Evolutionary conservation across 176 grass and related monocot species (phyloP).

Genomic region (Oryza brachyantha): DNA sequence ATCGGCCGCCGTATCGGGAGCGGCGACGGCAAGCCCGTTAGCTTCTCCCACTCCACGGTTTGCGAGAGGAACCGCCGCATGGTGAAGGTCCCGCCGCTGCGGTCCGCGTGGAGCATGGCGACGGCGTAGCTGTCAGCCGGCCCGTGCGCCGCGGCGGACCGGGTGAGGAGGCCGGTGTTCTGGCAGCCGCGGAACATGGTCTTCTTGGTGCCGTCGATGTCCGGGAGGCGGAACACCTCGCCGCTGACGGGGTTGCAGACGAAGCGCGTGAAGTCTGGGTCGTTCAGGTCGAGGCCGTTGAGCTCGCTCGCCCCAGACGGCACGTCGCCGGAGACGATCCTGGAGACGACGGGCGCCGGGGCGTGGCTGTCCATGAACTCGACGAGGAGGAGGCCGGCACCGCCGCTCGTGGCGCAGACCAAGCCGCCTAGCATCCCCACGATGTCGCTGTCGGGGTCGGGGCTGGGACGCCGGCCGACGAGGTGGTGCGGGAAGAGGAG

Average conservation of each 20-base stretch:
- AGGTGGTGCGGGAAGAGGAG: no score
- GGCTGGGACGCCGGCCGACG: no score
- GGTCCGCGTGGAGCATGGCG: no score
- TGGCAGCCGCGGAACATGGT: not conserved
- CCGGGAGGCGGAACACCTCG: conserved; percentile 34
- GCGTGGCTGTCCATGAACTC: no score
- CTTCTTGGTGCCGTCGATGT: conserved; percentile 7
- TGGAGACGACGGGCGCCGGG: no score
- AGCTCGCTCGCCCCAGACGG: no score
- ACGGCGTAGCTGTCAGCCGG: no score
- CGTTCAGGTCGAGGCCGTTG: not conserved
- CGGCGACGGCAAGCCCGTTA: conserved; percentile 1
- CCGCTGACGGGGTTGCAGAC: conserved; percentile 29
- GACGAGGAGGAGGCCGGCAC: no score
- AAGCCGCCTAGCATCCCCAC: no score
- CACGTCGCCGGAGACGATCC: no score
- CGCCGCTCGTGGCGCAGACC: no score
- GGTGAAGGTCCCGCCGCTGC: not conserved
- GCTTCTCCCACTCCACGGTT: conserved; percentile 8
- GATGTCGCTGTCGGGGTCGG: no score
- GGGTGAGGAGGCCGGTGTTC: not conserved
- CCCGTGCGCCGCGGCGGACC: not conserved
- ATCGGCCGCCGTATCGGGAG: not conserved
- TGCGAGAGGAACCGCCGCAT: conserved; percentile 20
- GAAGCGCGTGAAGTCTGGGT: not conserved